phyloP scores from a whole-genome alignment of 345 rosid genomes.

The Iberis pinnata region DNA sequence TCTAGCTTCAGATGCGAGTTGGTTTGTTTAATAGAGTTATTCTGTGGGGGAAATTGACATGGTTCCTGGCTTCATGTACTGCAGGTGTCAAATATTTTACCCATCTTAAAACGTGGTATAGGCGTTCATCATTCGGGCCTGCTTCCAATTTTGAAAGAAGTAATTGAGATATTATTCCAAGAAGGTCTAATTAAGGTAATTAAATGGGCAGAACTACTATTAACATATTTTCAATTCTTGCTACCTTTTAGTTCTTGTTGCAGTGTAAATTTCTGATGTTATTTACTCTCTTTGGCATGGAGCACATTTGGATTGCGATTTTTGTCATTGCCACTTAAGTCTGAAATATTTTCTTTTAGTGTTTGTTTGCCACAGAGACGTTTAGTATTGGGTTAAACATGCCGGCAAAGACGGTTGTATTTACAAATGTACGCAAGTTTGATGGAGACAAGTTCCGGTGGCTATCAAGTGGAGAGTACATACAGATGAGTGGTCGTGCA shows the following conservation, averaged over 20 bases:
- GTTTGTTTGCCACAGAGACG: slow-evolving; percentile 98
- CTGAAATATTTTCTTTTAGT: slow-evolving; percentile 42
- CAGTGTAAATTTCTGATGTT: neutral
- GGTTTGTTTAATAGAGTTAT: neutral
- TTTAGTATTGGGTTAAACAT: slow-evolving; percentile 98
- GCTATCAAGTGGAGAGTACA: slow-evolving; percentile 96
- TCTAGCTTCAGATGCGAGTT: slow-evolving; percentile 9
- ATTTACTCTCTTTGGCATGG: slow-evolving; percentile 8
- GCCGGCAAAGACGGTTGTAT: slow-evolving; percentile 99
- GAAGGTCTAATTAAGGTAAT: slow-evolving; percentile 94
- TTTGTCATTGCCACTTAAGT: slow-evolving; percentile 15
- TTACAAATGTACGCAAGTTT: slow-evolving; percentile 95
- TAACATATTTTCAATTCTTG: slow-evolving; percentile 10
- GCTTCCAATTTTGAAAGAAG: slow-evolving; percentile 98
- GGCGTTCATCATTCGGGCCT: slow-evolving; percentile 99
- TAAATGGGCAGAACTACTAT: slow-evolving; percentile 4
- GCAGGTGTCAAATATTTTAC: slow-evolving; percentile 89
- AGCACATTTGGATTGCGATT: neutral
- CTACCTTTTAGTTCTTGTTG: slow-evolving; percentile 5
- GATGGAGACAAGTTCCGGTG: slow-evolving; percentile 98
- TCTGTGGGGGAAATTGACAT: slow-evolving; percentile 11
- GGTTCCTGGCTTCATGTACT: slow-evolving; percentile 18
- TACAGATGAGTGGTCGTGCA: slow-evolving; percentile 99
- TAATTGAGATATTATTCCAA: slow-evolving; percentile 92
- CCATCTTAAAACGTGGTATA: slow-evolving; percentile 94